A percentile compares a stretch with the other conserved stretches of the same genome.
Conservation (phyloP, 2,329 filamentous ascomycete species). For the Fusarium sarcochroum region DNA sequence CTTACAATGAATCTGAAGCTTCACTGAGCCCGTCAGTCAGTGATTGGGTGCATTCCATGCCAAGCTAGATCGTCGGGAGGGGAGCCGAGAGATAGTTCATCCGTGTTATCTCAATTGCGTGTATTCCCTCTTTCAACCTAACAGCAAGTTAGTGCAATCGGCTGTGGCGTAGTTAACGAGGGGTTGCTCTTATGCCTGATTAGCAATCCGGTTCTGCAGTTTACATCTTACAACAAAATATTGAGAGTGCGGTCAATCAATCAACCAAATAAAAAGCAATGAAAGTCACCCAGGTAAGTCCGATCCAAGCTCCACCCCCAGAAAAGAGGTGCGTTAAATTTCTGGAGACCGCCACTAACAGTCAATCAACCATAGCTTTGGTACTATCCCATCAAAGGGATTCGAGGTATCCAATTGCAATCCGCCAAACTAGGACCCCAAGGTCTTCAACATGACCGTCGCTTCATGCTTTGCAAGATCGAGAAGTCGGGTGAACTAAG, state of each 20-base stretch:
- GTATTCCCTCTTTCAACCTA: slow-evolving; percentile 2
- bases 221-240: slow-evolving; percentile 16
- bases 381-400: slow-evolving; percentile 80
- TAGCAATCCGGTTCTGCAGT: slow-evolving; percentile 28
- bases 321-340: background rate
- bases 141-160: slow-evolving; percentile 1
- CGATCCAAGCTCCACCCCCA: background rate
- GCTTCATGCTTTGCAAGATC: slow-evolving; percentile 77
- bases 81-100: slow-evolving; percentile 9
- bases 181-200: slow-evolving; percentile 26
- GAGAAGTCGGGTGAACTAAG: slow-evolving; percentile 57
- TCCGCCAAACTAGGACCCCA: slow-evolving; percentile 69
- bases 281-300: slow-evolving; percentile 52
- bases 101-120: slow-evolving; percentile 16
- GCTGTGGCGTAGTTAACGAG: slow-evolving; percentile 27
- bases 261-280: slow-evolving; percentile 37
- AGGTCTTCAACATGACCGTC: slow-evolving; percentile 76
- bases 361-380: slow-evolving; percentile 63
- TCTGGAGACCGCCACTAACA: slow-evolving; percentile 12
- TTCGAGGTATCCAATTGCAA: slow-evolving; percentile 71
- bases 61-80: slow-evolving; percentile 2
- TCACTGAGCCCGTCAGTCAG: background rate
- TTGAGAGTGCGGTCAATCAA: slow-evolving; percentile 25
- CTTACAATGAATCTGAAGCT: background rate
- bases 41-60: background rate